phyloP scores from a whole-genome alignment of 1,284 basidiomycete species.

The Irpex sp. region DNA sequence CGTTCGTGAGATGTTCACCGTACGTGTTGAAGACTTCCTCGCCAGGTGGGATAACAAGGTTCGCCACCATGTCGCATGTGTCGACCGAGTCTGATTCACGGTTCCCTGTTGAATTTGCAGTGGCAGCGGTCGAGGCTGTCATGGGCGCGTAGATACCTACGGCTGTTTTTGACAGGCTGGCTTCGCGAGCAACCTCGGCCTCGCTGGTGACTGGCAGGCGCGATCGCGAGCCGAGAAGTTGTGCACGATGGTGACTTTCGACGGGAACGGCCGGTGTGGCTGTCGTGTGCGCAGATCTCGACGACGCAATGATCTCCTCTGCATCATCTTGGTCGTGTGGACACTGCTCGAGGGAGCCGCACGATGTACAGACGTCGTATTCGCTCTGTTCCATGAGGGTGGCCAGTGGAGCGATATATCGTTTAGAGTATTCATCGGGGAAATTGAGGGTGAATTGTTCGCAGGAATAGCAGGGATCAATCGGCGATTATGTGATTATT shows the following conservation, averaged over 20 bases:
- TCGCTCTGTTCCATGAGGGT: slow-evolving; percentile 51
- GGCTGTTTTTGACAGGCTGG: not conserved
- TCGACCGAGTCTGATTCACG: slow-evolving; percentile 28
- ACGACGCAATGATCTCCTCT: not conserved
- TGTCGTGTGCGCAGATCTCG: not conserved
- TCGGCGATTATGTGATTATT: not conserved
- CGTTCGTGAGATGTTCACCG: slow-evolving; percentile 68
- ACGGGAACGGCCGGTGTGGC: not conserved
- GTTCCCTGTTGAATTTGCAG: no score
- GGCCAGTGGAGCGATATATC: slow-evolving; percentile 1
- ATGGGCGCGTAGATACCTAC: slow-evolving; percentile 1
- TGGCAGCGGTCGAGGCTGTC: not conserved
- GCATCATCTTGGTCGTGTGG: slow-evolving; percentile 55
- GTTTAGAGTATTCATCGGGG: not conserved
- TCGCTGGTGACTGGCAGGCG: not conserved
- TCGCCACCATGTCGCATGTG: slow-evolving; percentile 66
- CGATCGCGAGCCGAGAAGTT: not conserved
- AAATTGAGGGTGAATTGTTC: slow-evolving; percentile 6
- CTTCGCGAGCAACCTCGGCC: not conserved
- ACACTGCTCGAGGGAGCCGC: slow-evolving; percentile 75
- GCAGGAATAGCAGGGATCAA: not conserved
- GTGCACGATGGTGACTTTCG: not conserved
- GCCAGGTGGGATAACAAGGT: slow-evolving; percentile 43
- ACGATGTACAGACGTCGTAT: slow-evolving; percentile 77
- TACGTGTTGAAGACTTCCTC: slow-evolving; percentile 87